These are phyloP conservation scores for Lumnitzera littorea DNA, from an alignment of 345 rosid genomes.

Conservation along the genomic window DNA sequence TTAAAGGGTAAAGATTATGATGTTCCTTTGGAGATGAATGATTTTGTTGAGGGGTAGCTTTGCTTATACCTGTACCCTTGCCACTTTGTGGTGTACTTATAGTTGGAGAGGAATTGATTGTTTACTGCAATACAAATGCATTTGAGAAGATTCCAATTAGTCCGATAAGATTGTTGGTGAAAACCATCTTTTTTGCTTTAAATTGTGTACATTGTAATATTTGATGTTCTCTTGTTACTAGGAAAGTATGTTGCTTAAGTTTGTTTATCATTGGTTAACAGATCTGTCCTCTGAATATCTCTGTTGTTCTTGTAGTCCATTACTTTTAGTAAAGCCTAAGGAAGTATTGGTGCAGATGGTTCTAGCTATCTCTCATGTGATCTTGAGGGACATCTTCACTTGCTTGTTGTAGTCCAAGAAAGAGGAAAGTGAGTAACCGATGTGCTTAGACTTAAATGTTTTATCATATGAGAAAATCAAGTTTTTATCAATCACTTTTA, in stretches of 20 bases:
- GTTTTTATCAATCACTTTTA: too few relatives aligned
- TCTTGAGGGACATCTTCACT: slow-evolving; percentile 79
- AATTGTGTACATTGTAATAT: not conserved
- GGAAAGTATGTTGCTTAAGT: too few relatives aligned
- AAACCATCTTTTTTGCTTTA: not conserved
- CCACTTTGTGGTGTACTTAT: slow-evolving; percentile 99
- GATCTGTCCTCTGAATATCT: not conserved
- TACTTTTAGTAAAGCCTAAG: slow-evolving; percentile 61
- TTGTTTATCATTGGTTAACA: too few relatives aligned
- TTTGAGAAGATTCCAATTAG: slow-evolving; percentile 74
- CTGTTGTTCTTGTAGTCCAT: slow-evolving; percentile 47
- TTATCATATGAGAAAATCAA: too few relatives aligned
- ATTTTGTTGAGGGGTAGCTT: slow-evolving; percentile 94
- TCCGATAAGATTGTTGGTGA: slow-evolving; percentile 43
- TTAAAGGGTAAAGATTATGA: slow-evolving; percentile 67
- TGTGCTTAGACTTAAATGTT: not conserved
- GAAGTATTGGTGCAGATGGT: slow-evolving; percentile 94
- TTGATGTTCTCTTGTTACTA: not conserved
- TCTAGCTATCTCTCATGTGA: slow-evolving; percentile 93
- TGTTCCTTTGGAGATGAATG: slow-evolving; percentile 88
- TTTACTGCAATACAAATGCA: slow-evolving; percentile 82
- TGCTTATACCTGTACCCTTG: slow-evolving; percentile 93
- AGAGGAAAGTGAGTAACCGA: slow-evolving; percentile 67
- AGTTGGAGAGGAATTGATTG: slow-evolving; percentile 89
- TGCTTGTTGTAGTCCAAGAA: slow-evolving; percentile 85